phyloP scores from a whole-genome alignment of 352 stramenopile species.

The Phytophthora podocarpi region DNA sequence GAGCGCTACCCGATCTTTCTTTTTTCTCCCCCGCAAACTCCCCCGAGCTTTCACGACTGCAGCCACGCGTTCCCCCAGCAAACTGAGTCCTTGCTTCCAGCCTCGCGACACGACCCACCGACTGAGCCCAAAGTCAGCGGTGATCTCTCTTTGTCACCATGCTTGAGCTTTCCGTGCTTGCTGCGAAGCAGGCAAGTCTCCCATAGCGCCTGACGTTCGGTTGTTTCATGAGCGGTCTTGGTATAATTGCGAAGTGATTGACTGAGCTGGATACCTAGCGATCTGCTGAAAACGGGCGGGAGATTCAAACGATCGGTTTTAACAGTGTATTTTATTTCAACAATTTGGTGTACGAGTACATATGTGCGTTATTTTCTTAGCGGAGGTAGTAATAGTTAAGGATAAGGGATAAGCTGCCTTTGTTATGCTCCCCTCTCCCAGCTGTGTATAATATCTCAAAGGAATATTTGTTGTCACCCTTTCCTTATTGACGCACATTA shows the following conservation, averaged over 20 bases:
- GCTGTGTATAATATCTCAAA: too few relatives aligned
- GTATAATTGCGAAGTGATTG: neutral
- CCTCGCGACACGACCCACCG: neutral
- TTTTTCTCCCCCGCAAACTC: neutral
- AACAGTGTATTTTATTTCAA: too few relatives aligned
- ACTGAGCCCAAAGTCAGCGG: neutral
- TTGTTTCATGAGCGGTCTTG: neutral
- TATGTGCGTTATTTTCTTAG: too few relatives aligned
- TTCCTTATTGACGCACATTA: too few relatives aligned
- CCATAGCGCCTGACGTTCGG: neutral
- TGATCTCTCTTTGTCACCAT: neutral
- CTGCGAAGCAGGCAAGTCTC: neutral
- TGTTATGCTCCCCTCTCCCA: too few relatives aligned
- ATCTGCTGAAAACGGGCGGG: neutral
- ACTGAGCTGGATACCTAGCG: too few relatives aligned
- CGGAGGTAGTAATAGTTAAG: too few relatives aligned
- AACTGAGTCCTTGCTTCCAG: neutral
- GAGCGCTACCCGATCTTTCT: neutral
- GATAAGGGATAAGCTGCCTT: too few relatives aligned
- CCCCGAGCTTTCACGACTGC: neutral
- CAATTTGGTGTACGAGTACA: neutral
- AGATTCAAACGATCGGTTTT: too few relatives aligned
- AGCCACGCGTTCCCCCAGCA: neutral
- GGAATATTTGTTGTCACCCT: too few relatives aligned
- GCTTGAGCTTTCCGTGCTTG: neutral